These are phyloP conservation scores for Rhododendron mucronatum DNA, from an alignment of 148 eudicot species.

Conservation along the genomic window DNA sequence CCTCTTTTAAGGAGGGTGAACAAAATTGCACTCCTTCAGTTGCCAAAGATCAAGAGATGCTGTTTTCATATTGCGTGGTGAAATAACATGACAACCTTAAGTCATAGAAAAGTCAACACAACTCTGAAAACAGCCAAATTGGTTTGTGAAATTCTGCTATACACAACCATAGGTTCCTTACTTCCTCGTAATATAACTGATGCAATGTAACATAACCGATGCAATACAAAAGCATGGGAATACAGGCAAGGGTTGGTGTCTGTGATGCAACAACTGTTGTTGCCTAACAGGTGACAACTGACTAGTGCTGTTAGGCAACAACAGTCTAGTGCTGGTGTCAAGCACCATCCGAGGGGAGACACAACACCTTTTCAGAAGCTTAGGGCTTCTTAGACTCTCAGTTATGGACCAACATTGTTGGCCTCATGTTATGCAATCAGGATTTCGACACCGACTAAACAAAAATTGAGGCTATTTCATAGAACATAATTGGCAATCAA, in stretches of 20 bases:
- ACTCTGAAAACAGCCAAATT: background rate
- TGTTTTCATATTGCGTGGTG: background rate
- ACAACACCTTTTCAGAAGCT: background rate
- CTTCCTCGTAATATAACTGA: background rate
- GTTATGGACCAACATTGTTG: background rate
- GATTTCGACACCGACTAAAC: background rate
- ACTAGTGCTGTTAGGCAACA: too few relatives aligned
- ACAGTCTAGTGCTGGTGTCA: background rate
- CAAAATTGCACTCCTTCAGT: too few relatives aligned
- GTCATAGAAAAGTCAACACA: background rate
- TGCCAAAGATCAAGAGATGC: background rate
- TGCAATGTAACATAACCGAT: background rate
- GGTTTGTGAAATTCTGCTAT: background rate
- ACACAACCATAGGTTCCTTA: background rate
- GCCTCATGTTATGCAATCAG: background rate
- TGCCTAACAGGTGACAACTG: background rate
- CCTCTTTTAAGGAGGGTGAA: too few relatives aligned
- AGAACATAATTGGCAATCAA: background rate
- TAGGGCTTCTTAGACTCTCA: background rate
- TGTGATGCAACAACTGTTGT: background rate
- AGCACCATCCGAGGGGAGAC: background rate
- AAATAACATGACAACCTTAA: background rate
- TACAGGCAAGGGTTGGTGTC: background rate
- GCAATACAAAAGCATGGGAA: background rate
- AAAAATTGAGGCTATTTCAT: background rate